Percentiles rank a stretch among this genome's conserved stretches.
Conservation (phyloP, 2,329 filamentous ascomycete species). For the Neofusicoccum ribis region DNA sequence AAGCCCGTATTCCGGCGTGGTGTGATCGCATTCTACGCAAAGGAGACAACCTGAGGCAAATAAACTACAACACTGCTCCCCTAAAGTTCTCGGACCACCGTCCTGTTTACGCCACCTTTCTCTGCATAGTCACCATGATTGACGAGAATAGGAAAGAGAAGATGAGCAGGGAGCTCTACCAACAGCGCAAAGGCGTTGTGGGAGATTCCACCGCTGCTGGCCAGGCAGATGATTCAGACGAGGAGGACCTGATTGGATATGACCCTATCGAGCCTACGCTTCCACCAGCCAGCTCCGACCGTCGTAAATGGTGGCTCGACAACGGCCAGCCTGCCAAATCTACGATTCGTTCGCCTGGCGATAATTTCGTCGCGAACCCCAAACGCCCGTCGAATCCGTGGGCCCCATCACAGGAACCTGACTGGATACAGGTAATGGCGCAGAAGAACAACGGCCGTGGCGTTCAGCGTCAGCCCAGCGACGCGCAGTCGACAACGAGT, state of each 20-base stretch:
- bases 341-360: slow-evolving; percentile 64
- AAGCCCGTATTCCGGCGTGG: slow-evolving; percentile 93
- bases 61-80: slow-evolving; percentile 78
- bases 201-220: slow-evolving; percentile 62
- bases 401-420: slow-evolving; percentile 68
- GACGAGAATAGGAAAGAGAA: slow-evolving; percentile 71
- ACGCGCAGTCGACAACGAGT: slow-evolving; percentile 25
- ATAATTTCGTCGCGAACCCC: slow-evolving; percentile 67
- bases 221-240: slow-evolving; percentile 61
- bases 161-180: slow-evolving; percentile 75
- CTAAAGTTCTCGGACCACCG: slow-evolving; percentile 91
- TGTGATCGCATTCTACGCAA: slow-evolving; percentile 90
- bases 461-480: slow-evolving; percentile 4
- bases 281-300: slow-evolving; percentile 63
- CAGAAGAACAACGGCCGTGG: not conserved
- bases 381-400: slow-evolving; percentile 81
- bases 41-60: slow-evolving; percentile 78
- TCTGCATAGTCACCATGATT: slow-evolving; percentile 77
- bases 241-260: slow-evolving; percentile 80
- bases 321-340: slow-evolving; percentile 73
- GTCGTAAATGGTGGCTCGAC: slow-evolving; percentile 66
- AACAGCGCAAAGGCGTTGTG: slow-evolving; percentile 64
- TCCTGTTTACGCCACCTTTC: slow-evolving; percentile 89
- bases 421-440: slow-evolving; percentile 67
- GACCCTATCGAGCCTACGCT: slow-evolving; percentile 79